Conservation (phyloP, 495 filamentous ascomycete genomes). For the Neurospora hispaniola region DNA sequence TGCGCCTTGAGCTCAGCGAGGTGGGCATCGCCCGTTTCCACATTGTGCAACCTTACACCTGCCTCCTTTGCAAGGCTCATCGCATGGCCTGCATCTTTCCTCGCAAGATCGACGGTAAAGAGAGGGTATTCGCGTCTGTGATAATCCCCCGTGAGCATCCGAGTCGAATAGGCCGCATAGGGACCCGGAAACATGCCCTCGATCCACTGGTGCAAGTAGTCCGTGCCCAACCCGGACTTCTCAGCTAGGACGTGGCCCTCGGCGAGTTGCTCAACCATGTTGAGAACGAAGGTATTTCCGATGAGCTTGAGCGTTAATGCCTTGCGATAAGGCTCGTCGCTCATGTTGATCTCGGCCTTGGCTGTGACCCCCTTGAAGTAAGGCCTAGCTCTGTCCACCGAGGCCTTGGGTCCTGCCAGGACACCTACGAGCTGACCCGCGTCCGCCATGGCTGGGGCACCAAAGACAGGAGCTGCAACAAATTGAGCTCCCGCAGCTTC, state of each 20-base stretch:
- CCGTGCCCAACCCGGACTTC: constrained; percentile 63
- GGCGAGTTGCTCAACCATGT: constrained; percentile 68
- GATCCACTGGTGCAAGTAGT: constrained; percentile 57
- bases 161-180: constrained; percentile 57
- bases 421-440: constrained; percentile 65
- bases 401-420: constrained; percentile 52
- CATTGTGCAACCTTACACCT: constrained; percentile 52
- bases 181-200: constrained; percentile 54
- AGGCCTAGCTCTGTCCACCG: constrained; percentile 55
- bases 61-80: constrained; percentile 49
- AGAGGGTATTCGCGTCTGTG: constrained; percentile 52
- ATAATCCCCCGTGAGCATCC: constrained; percentile 71
- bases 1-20: constrained; percentile 56
- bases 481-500: constrained; percentile 54
- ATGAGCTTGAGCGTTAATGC: constrained; percentile 66
- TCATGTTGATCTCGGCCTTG: constrained; percentile 58
- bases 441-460: constrained; percentile 69
- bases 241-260: constrained; percentile 72
- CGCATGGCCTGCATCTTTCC: constrained; percentile 79
- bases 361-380: constrained; percentile 75
- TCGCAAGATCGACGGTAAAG: constrained; percentile 76
- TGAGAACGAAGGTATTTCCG: constrained; percentile 79
- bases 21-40: constrained; percentile 59
- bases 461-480: constrained; percentile 74
- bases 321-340: constrained; percentile 45